Base-by-base conservation (phyloP, 169 alveolate species). In the Sarcocystis neurona region DNA sequence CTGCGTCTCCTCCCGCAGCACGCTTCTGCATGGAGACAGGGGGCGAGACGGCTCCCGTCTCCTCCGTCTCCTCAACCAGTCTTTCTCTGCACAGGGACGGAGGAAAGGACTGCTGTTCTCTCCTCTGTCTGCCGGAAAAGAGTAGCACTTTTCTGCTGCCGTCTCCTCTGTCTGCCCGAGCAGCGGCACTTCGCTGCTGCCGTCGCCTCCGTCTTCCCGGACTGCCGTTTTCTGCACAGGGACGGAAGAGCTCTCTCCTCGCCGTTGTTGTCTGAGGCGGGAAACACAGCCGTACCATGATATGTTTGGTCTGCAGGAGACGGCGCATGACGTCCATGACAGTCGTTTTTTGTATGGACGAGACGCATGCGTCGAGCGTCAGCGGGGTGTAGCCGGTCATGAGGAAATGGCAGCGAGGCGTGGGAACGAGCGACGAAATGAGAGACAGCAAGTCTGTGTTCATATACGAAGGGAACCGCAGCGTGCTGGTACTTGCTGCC, bases 381-480 rank as follows among this genome's bases (percentile, higher is more conserved):
- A 98, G 93, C 20, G 99, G 99, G 50, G 99, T 98, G 90, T 98
- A 99, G 30, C 99, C 99, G 47, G 99, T 98, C 97, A 98, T 98
- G 72, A 99, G 95, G 94, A 98, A 99, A 92, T 99, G 99, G 92
- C 99, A 99, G 92, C 97, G 95, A 12, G 99, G 99, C 18, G 99
- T 98, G 8, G 99, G 99, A 48, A 99, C 98, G 48, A 99, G 95
- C n/a, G 99, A 97, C 3, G 99, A 99, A 39, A 99, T 94, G 60
- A 99, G 90, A 50, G 99, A 98, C 50, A 99, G 95, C 94, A 99
- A 91, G 92, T 98, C 99, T 86, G 98, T 98, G 92, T 98, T 98
- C 99, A 99, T 97, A 87, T 98, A 98, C 0, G 99, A 99, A 32
- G 99, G 99, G 48, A 88, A 94, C 56, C 94, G 88, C 92, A 94